Conservation (phyloP, 176 grass and related monocot genomes). For the Phragmites australis region DNA sequence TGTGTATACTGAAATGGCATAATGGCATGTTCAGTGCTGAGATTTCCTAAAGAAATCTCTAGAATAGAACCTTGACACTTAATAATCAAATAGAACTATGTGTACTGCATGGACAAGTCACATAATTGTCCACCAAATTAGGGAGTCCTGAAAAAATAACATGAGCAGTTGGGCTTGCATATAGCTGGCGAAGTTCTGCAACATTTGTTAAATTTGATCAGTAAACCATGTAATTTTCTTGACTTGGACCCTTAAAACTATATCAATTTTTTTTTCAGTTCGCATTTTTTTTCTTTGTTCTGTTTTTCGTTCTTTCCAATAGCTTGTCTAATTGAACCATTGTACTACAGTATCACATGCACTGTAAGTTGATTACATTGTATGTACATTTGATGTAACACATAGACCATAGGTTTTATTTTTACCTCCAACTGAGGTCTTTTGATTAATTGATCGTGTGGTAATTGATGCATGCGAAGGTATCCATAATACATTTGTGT, state of each 20-base stretch:
- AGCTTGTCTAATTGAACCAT: conserved; percentile 24
- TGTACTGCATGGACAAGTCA: background rate
- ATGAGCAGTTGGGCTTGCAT: background rate
- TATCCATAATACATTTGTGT: background rate
- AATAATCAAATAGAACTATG: conserved; percentile 16
- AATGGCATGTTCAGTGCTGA: background rate
- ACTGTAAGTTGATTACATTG: conserved; percentile 1
- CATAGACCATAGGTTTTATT: background rate
- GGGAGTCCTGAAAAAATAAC: background rate
- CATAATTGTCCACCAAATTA: conserved; percentile 4
- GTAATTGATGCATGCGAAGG: conserved; percentile 17
- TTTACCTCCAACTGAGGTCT: background rate
- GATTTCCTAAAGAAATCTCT: conserved; percentile 15
- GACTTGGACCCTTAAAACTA: conserved; percentile 20
- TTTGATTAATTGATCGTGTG: conserved; percentile 15
- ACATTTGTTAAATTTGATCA: conserved; percentile 5
- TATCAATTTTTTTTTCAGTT: background rate
- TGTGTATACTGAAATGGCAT: background rate
- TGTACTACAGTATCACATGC: conserved; percentile 6
- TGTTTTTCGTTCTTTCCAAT: conserved; percentile 17
- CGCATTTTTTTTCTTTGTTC: background rate
- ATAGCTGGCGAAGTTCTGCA: background rate
- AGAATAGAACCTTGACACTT: conserved; percentile 14
- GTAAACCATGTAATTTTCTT: background rate
- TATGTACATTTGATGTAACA: conserved; percentile 1